These are phyloP conservation scores for Dalbergia cochinchinensis DNA, from an alignment of 306 rosid species.

Conservation along the genomic window DNA sequence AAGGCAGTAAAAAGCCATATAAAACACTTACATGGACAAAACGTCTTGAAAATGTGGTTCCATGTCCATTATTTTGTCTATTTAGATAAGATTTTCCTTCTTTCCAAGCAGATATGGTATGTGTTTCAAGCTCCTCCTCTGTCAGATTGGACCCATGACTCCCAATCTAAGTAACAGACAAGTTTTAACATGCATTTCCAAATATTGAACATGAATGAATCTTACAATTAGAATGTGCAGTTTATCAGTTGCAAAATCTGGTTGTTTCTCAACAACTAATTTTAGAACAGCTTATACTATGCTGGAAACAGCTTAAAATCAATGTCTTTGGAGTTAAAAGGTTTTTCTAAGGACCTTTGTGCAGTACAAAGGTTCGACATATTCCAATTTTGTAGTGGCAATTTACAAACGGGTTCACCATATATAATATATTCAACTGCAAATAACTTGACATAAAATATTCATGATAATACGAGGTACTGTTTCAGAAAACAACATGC, in stretches of 20 bases:
- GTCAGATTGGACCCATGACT: constrained; percentile 94
- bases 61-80: constrained; percentile 67
- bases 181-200: constrained; percentile 36
- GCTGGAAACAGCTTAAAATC: constrained; percentile 36
- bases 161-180: constrained; percentile 76
- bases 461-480: too few species aligned
- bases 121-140: constrained; percentile 99
- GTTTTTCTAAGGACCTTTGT: background rate
- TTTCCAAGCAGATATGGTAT: constrained; percentile 98
- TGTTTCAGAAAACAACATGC: background rate
- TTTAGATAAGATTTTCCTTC: constrained; percentile 80
- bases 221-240: constrained; percentile 27
- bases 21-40: constrained; percentile 77
- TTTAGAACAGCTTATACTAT: constrained; percentile 17
- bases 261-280: constrained; percentile 31
- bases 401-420: constrained; percentile 8
- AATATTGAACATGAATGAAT: background rate
- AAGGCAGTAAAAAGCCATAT: constrained; percentile 30
- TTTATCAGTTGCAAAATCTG: constrained; percentile 35
- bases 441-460: constrained; percentile 1
- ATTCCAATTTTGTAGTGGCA: constrained; percentile 14
- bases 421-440: constrained; percentile 18
- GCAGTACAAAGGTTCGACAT: constrained; percentile 28
- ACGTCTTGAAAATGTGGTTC: constrained; percentile 68
- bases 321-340: constrained; percentile 17